Evolutionary conservation across 2,329 filamentous ascomycete species (phyloP).

Genomic region (Fusarium sp.): DNA sequence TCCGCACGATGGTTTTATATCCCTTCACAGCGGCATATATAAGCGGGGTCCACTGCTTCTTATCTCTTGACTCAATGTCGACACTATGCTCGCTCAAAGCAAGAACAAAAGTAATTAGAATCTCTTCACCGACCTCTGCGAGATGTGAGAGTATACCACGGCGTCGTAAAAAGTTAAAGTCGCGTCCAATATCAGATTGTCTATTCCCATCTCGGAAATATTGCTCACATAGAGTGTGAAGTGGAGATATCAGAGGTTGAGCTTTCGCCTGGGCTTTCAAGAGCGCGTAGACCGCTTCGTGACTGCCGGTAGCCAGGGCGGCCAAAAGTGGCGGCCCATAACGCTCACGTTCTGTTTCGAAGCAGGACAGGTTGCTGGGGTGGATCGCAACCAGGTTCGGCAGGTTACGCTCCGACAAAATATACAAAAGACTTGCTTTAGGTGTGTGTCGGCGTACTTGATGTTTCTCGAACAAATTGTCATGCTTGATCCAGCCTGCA

Average conservation of each 20-base stretch:
- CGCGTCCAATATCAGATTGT: accelerated
- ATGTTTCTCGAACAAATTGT: conserved; percentile 18
- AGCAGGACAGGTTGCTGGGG: background rate
- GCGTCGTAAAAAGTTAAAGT: background rate
- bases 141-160: background rate
- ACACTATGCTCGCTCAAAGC: conserved; percentile 60
- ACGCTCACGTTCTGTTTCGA: background rate
- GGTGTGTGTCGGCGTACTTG: background rate
- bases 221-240: background rate
- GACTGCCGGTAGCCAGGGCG: background rate
- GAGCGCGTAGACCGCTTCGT: background rate
- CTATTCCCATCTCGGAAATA: accelerated
- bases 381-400: background rate
- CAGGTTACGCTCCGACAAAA: background rate
- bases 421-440: conserved; percentile 20
- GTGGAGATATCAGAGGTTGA: accelerated
- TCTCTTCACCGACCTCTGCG: background rate
- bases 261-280: background rate
- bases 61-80: conserved; percentile 58
- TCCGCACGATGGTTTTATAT: no score
- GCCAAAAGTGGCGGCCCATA: background rate
- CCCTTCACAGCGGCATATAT: no score
- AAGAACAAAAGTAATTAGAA: conserved; percentile 41
- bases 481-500: background rate
- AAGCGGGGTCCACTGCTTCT: no score